A percentile compares a stretch with the other conserved stretches of the same genome.
These are phyloP conservation scores for Russula foetens DNA, from an alignment of 768 basidiomycete species.

Conservation along the genomic window DNA sequence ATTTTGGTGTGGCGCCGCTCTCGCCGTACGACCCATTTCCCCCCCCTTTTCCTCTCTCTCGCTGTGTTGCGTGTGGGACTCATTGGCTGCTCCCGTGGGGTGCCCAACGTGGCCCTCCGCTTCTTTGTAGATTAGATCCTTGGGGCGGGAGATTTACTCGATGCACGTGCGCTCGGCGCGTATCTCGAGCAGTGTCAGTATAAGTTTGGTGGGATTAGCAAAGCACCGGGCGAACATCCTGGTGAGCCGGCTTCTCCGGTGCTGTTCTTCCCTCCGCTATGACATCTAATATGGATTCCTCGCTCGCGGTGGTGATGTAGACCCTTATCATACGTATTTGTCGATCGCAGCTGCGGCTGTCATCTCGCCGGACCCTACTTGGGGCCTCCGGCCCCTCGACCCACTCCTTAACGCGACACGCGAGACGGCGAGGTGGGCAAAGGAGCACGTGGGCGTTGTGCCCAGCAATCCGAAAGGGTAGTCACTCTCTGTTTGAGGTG, in stretches of 20 bases:
- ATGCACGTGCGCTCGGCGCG: conserved; percentile 42
- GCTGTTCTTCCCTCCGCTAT: conserved; percentile 9
- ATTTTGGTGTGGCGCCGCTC: conserved; percentile 86
- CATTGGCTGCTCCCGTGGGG: background rate
- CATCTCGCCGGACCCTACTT: conserved; percentile 27
- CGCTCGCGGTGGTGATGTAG: conserved; percentile 29
- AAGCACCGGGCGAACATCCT: conserved; percentile 70
- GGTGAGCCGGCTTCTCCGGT: conserved; percentile 36
- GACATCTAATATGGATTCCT: background rate
- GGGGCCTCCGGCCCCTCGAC: conserved; percentile 56
- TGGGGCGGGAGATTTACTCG: conserved; percentile 47
- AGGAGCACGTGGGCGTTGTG: conserved; percentile 41
- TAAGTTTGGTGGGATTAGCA: conserved; percentile 82
- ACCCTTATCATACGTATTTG: conserved; percentile 94
- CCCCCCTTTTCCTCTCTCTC: background rate
- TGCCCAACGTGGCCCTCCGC: background rate
- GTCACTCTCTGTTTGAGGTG: too few relatives aligned
- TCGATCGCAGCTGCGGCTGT: conserved; percentile 76
- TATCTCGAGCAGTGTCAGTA: conserved; percentile 79
- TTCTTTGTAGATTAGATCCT: conserved; percentile 50
- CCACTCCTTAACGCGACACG: conserved; percentile 62
- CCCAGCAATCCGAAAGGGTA: background rate
- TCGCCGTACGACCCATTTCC: conserved; percentile 53
- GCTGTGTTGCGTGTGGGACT: background rate
- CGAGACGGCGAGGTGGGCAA: conserved; percentile 62